Base-by-base conservation (phyloP, 2,329 filamentous ascomycete genomes). In the Mariannaea sp. region DNA sequence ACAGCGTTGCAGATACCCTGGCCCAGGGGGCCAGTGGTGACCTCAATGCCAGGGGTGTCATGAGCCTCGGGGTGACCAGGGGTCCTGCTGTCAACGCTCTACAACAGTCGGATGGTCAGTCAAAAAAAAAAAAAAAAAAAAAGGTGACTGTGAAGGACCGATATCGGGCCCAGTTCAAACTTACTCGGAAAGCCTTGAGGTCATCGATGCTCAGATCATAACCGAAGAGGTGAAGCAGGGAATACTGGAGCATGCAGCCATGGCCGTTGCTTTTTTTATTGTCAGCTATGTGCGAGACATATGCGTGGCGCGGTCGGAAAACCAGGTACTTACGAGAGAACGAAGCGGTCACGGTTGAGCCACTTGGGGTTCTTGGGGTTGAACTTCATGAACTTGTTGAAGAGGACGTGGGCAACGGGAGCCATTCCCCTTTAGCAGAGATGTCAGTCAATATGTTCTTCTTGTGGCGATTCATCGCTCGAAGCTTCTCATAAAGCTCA, bases 241-340 rank as follows among this genome's bases (percentile, higher is more conserved):
- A 89, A 87, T 99, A 99, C 76, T 97, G 94, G 57, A 99, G 90
- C 92, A 99, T 96, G 85, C 94, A 99, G 68, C 88, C 94, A 80
- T 99, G 94, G 68, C 94, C 94, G 82, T 99, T 99, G 58, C 92
- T 97, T 68, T 42, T 46, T 19, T 39, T 49, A 19, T 10, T 19
- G 60, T 66, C 53, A 65, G 50, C 55, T 53, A 19, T 39, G 22
- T 39, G 35, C 7, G 30, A 29, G 27, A 30, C 16, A 22, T 27
- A 24, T 49, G 35, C 35, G 27, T 38, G 17, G 30, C 20, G 30
- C 35, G 29, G 46, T 19, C 7, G 38, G 36, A 27, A 36, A 30
- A 19, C 12, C 41, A 50, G 19, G 29, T 26, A 88, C 92, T 84
- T 85, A 97, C 92, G 94, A 99, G 74, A 99, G 92, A 59, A 99